Evolutionary conservation across 805 yeast species (phyloP), one percentile per base, ranked within the genome.

Genomic region (Starmerella stellata): DNA sequence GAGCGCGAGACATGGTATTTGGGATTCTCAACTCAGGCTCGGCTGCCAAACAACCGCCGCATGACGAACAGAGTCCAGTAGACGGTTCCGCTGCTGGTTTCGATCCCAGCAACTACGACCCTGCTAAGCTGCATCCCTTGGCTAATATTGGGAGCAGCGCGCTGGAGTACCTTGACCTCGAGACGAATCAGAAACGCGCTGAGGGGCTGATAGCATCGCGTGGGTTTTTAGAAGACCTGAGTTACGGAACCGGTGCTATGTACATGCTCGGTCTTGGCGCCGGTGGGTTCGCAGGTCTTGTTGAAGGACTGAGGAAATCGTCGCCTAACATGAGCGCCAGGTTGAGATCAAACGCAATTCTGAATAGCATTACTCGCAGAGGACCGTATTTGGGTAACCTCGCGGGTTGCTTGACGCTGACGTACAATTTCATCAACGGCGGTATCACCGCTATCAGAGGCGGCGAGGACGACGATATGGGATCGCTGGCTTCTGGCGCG

Each of bases 221-320:
- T 63, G 93, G 93, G 51, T 90, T 95, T 93, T 71, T 83, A 14
- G 98, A 90, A 59, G 96, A 90, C 63, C 68, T 90, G 47, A 83
- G 95, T 69, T 90, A 90, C 60, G 98, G 98, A 50, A 78, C 96
- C 9, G 98, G 98, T 60, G 75, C 94, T 5, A 82, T 83, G 38
- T 90, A 90, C 57, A 67, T 90, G 49, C 50, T 78, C 24, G 65
- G 93, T 32, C 68, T 90, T 48, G 93, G 93, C 27, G 44, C 73
- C 33, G 98, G 98, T 61, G 98, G 98, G 43, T 61, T 75, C 13
- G 77, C 74, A 52, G 98, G 98, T 43, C 63, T 85, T 44, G 70
- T 73, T 43, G 95, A 87, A 60, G 96, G 98, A 45, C 53, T 90
- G 40, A 68, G 69, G 44, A 73, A 74, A 56, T 66, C 90, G 39